Evolutionary conservation across 1,284 basidiomycete genomes (phyloP).

Genomic region (Ceratobasidium sp.): DNA sequence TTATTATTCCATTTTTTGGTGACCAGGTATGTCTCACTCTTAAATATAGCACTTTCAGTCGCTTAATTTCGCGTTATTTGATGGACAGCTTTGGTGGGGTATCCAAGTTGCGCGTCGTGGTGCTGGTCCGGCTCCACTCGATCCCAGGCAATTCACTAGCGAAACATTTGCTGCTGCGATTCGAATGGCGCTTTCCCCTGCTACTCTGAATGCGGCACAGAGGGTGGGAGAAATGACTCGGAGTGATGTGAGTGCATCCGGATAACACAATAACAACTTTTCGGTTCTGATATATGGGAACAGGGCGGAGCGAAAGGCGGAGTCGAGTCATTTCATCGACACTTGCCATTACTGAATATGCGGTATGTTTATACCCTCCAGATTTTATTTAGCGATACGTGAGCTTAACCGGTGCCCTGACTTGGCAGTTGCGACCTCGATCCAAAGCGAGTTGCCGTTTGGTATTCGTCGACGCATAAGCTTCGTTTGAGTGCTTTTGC

Average conservation of each 20-base stretch:
- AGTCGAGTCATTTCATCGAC: conserved; percentile 69
- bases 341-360: conserved; percentile 73
- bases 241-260: conserved; percentile 59
- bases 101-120: conserved; percentile 54
- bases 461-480: conserved; percentile 69
- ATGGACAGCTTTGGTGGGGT: conserved; percentile 51
- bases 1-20: conserved; percentile 78
- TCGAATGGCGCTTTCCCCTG: conserved; percentile 62
- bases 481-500: conserved; percentile 68
- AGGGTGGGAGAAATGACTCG: conserved; percentile 67
- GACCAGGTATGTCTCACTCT: conserved; percentile 63
- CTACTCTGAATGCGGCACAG: conserved; percentile 63
- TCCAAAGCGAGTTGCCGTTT: conserved; percentile 65
- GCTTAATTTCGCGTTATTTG: conserved; percentile 5
- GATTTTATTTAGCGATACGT: not conserved
- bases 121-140: conserved; percentile 72
- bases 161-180: conserved; percentile 69
- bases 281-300: no score
- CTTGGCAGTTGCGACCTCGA: conserved; percentile 66
- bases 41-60: not conserved
- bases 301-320: conserved; percentile 66
- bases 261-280: not conserved
- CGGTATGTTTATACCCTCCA: conserved; percentile 52
- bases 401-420: not conserved
- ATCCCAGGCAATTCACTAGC: conserved; percentile 65